Evolutionary conservation across 495 filamentous ascomycete species (phyloP).

Genomic region (Xylaria venustula): DNA sequence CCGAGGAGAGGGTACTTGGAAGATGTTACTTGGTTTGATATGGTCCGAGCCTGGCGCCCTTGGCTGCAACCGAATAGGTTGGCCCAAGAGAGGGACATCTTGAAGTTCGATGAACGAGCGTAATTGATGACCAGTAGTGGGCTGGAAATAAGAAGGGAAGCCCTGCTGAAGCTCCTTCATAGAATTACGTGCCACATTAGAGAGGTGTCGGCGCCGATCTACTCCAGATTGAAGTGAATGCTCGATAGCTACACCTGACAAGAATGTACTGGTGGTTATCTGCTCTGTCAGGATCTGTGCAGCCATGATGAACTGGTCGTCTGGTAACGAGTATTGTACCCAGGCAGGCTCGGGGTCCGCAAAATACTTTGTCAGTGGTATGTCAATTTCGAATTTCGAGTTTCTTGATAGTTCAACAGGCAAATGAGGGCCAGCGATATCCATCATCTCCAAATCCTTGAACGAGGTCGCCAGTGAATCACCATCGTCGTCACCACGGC

Average conservation of each 20-base stretch:
- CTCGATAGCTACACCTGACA: conserved; percentile 11
- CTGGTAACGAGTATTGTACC: conserved; percentile 39
- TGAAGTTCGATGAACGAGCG: conserved; percentile 50
- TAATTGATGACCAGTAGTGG: conserved; percentile 39
- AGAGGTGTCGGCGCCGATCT: conserved; percentile 35
- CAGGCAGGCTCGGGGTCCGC: conserved; percentile 47
- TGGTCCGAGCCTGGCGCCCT: conserved; percentile 38
- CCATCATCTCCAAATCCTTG: conserved; percentile 40
- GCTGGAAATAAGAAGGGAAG: conserved; percentile 38
- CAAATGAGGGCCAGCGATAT: conserved; percentile 35
- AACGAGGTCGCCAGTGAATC: conserved; percentile 49
- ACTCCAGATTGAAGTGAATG: conserved; percentile 18
- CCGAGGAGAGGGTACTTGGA: conserved; percentile 60
- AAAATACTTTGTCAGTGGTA: conserved; percentile 49
- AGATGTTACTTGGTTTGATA: conserved; percentile 41
- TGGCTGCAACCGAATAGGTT: conserved; percentile 45
- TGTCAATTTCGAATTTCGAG: conserved; percentile 39
- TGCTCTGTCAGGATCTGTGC: conserved; percentile 65
- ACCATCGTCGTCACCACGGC: conserved; percentile 43
- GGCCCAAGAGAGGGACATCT: conserved; percentile 47
- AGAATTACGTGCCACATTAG: conserved; percentile 37
- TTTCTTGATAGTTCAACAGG: conserved; percentile 39
- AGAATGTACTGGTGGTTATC: conserved; percentile 45
- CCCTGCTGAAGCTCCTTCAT: conserved; percentile 37
- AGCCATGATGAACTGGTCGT: conserved; percentile 54